Conservation (phyloP, 1,284 basidiomycete species). For the Ustilago curta region DNA sequence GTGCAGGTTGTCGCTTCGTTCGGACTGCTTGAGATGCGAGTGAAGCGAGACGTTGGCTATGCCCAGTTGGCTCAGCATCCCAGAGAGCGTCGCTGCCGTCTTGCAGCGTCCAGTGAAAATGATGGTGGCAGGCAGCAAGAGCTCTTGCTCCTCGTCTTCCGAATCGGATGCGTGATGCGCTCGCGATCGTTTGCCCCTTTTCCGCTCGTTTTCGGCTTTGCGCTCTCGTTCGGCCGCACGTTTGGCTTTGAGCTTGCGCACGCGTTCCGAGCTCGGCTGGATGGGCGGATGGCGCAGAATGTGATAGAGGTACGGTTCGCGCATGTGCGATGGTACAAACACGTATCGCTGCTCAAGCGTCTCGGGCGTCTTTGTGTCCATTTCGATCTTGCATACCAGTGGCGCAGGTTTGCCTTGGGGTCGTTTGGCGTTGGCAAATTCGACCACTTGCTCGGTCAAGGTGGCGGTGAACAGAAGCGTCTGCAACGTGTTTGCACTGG, state of each 20-base stretch:
- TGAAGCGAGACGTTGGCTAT: constrained; percentile 91
- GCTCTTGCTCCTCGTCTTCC: constrained; percentile 31
- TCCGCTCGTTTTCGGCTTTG: constrained; percentile 36
- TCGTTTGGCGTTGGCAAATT: constrained; percentile 80
- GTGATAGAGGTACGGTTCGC: constrained; percentile 91
- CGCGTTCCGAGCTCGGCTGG: constrained; percentile 52
- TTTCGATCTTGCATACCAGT: constrained; percentile 85
- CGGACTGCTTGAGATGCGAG: constrained; percentile 89
- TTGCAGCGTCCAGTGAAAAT: constrained; percentile 90
- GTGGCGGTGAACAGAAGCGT: constrained; percentile 98
- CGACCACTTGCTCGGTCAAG: constrained; percentile 86
- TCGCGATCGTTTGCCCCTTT: constrained; percentile 35
- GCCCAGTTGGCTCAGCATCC: constrained; percentile 77
- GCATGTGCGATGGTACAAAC: constrained; percentile 92
- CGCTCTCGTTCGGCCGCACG: constrained; percentile 55
- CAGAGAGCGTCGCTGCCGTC: constrained; percentile 82
- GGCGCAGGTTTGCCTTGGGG: constrained; percentile 85
- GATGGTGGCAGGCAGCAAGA: constrained; percentile 80
- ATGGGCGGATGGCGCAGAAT: constrained; percentile 84
- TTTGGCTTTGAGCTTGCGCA: constrained; percentile 66
- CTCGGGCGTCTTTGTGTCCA: constrained; percentile 82
- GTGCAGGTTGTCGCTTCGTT: constrained; percentile 83
- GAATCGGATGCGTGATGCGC: constrained; percentile 28
- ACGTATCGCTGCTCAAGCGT: constrained; percentile 89
- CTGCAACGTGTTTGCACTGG: constrained; percentile 79